Conservation (phyloP, 78 protist genomes). For the Cavenderia fasciculata region DNA sequence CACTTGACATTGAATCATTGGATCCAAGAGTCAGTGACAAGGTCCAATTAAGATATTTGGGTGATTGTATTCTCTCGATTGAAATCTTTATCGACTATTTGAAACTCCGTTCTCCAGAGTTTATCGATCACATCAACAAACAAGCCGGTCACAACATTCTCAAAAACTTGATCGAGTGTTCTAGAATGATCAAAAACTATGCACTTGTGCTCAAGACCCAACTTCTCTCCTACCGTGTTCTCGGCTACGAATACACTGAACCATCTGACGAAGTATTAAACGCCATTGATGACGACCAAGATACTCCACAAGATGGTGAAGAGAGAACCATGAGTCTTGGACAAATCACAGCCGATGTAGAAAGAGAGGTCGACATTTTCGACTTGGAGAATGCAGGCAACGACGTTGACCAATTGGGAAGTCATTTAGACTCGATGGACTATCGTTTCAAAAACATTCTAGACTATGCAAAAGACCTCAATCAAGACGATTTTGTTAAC, state of each 20-base stretch:
- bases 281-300: neutral
- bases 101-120: neutral
- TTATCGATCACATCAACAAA: neutral
- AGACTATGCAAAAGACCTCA: neutral
- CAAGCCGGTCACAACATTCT: neutral
- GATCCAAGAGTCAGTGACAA: neutral
- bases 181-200: neutral
- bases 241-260: neutral
- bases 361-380: neutral
- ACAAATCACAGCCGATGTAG: neutral
- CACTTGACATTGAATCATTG: no score
- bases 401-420: no score
- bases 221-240: neutral
- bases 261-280: neutral
- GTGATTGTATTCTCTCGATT: neutral
- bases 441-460: no score
- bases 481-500: neutral
- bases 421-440: no score
- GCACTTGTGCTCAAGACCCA: neutral
- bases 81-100: neutral
- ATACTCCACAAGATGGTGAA: neutral
- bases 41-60: neutral
- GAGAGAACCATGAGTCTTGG: neutral
- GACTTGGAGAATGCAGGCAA: neutral
- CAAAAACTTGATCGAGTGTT: neutral